Evolutionary conservation across 2,329 filamentous ascomycete genomes (phyloP).

Genomic region (Spiromastix sp.): DNA sequence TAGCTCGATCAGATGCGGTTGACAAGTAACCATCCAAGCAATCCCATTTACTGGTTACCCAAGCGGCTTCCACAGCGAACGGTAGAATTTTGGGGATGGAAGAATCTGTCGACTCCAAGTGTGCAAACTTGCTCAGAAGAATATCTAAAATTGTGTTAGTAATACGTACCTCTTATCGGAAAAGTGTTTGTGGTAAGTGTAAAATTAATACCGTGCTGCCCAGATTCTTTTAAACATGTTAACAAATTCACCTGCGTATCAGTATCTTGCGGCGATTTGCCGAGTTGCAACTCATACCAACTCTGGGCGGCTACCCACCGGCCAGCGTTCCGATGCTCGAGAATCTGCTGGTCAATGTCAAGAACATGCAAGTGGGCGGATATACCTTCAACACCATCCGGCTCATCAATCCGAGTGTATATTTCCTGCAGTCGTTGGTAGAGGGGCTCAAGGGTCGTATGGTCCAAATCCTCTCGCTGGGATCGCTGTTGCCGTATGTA

Average conservation of each 20-base stretch:
- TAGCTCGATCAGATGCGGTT: constrained; percentile 22
- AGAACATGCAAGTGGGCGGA: constrained; percentile 75
- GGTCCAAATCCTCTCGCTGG: constrained; percentile 38
- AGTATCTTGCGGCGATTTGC: constrained; percentile 63
- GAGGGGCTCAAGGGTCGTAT: constrained; percentile 49
- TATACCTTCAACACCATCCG: constrained; percentile 90
- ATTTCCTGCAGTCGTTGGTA: constrained; percentile 80
- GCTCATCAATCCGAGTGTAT: constrained; percentile 95
- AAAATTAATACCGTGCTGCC: constrained; percentile 63
- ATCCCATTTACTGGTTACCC: constrained; percentile 76
- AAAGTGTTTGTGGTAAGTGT: neutral
- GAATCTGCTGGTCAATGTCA: constrained; percentile 86
- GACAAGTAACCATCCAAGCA: constrained; percentile 58
- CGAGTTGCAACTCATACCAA: constrained; percentile 90
- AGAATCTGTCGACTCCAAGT: constrained; percentile 47
- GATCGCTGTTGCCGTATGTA: constrained; percentile 55
- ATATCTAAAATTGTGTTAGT: constrained; percentile 47
- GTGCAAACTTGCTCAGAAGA: constrained; percentile 75
- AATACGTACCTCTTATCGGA: neutral
- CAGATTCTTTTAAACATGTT: constrained; percentile 86
- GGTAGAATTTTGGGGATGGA: constrained; percentile 59
- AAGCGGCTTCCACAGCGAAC: constrained; percentile 82
- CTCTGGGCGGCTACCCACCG: constrained; percentile 91
- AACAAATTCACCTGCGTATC: constrained; percentile 76
- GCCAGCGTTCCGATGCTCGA: constrained; percentile 86